Evolutionary conservation across 305 asterid species (phyloP), one percentile per base, ranked within the genome.

Genomic region (Rubia peregrina): DNA sequence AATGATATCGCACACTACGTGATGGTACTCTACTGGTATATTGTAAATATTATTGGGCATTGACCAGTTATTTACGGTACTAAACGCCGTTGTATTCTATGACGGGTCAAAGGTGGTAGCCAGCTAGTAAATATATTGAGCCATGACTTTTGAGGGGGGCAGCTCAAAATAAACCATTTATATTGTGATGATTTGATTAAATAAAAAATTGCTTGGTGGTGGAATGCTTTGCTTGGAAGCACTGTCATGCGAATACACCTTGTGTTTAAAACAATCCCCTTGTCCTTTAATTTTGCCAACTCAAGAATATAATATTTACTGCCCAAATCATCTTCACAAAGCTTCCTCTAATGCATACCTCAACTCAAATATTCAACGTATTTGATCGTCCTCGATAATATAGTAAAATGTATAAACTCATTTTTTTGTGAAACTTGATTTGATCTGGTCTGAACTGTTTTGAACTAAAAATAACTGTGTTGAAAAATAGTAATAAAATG

Each of bases 201-300:
- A 9, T n/a, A n/a, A 6, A 0, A 44, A 33, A 68, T 62, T 49
- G 77, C 71, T 42, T 44, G 41, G 49, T 40, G 17, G 17, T 72
- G 71, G 10, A 67, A 30, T 72, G 60, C 70, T 61, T 78, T 66
- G 74, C 72, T 78, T 70, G 79, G 83, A 78, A 75, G 68, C 59
- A 73, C 41, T 46, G 69, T 71, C 68, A 36, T n/a, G 65, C 14
- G 75, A 71, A 73, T 14, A 42, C 7, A 68, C 67, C 73, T 62
- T 70, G 62, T 77, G 76, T 56, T 74, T 70, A n/a, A 24, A 77
- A 77, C 77, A 64, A 68, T 60, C 67, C 62, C 51, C 59, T 59
- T 75, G 74, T 70, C 69, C 17, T n/a, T n/a, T n/a, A n/a, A n/a
- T 61, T 70, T 61, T 56, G 38, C 38, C 61, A 64, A 17, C 61